Conservation (phyloP, 768 basidiomycete genomes). For the Hydnomerulius pinastri region DNA sequence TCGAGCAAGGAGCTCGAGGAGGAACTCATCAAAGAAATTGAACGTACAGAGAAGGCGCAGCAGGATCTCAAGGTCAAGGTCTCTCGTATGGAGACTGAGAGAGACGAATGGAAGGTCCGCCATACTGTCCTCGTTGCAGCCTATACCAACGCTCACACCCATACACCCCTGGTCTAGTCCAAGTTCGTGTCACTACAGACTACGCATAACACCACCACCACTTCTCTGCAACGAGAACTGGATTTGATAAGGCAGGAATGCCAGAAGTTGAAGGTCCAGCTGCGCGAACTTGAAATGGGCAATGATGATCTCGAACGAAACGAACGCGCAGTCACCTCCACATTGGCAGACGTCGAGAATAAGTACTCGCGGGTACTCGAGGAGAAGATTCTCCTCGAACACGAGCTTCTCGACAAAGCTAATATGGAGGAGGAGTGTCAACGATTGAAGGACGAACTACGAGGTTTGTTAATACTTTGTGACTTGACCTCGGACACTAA, state of each 20-base stretch:
- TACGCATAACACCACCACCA: conserved; percentile 85
- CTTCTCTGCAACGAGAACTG: conserved; percentile 89
- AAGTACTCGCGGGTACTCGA: conserved; percentile 91
- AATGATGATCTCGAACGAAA: conserved; percentile 97
- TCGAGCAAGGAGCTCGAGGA: conserved; percentile 91
- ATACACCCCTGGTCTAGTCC: conserved; percentile 44
- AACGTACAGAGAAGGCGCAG: conserved; percentile 83
- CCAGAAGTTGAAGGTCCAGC: conserved; percentile 67
- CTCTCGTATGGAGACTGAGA: conserved; percentile 67
- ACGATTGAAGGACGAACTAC: conserved; percentile 86
- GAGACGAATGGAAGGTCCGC: conserved; percentile 92
- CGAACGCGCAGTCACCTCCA: conserved; percentile 85
- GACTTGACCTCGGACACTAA: conserved; percentile 12
- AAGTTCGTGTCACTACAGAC: conserved; percentile 90
- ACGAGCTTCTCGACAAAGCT: conserved; percentile 91
- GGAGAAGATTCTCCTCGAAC: conserved; percentile 96
- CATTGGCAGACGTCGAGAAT: conserved; percentile 79
- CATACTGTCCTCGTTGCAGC: not conserved
- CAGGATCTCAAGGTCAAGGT: conserved; percentile 77
- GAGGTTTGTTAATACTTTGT: conserved; percentile 55
- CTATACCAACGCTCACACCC: conserved; percentile 3
- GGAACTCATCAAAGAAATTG: conserved; percentile 89
- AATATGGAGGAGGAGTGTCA: conserved; percentile 89
- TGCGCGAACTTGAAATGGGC: conserved; percentile 93
- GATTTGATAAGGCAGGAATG: conserved; percentile 78